These are phyloP conservation scores for Aspergillus melleus DNA, from an alignment of 2,329 filamentous ascomycete genomes.

Conservation along the genomic window DNA sequence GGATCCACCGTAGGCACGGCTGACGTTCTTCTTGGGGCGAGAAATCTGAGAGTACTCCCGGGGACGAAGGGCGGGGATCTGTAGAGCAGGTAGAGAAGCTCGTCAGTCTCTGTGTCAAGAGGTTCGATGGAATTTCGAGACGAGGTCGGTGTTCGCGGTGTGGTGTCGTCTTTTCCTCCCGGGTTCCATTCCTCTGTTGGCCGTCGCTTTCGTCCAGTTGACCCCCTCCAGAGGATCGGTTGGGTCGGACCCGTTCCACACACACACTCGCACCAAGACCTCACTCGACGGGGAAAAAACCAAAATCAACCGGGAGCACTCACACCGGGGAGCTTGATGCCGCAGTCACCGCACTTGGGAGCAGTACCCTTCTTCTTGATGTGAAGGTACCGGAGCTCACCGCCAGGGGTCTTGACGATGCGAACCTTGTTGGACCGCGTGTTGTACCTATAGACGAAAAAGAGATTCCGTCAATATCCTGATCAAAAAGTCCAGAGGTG, in stretches of 20 bases:
- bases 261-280: constrained; percentile 11
- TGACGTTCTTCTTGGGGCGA: constrained; percentile 98
- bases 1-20: constrained; percentile 96
- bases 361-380: constrained; percentile 99
- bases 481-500: constrained; percentile 1
- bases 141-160: not conserved
- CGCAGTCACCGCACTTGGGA: constrained; percentile 99
- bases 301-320: constrained; percentile 52
- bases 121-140: not conserved
- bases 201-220: not conserved
- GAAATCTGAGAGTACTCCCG: constrained; percentile 97
- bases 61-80: constrained; percentile 95
- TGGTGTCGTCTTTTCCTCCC: not conserved
- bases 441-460: constrained; percentile 73
- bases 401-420: constrained; percentile 93
- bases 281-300: constrained; percentile 14
- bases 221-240: not conserved
- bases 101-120: constrained; percentile 10
- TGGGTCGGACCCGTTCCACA: not conserved
- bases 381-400: constrained; percentile 93
- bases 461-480: constrained; percentile 33
- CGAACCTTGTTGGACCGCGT: constrained; percentile 96
- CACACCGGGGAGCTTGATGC: constrained; percentile 96
- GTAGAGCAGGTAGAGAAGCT: constrained; percentile 2
- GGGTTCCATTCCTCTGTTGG: constrained; percentile 11